Evolutionary conservation across 2,329 filamentous ascomycete species (phyloP), one percentile per base, ranked within the genome.

Genomic region (Penicillium sclerotigenum): DNA sequence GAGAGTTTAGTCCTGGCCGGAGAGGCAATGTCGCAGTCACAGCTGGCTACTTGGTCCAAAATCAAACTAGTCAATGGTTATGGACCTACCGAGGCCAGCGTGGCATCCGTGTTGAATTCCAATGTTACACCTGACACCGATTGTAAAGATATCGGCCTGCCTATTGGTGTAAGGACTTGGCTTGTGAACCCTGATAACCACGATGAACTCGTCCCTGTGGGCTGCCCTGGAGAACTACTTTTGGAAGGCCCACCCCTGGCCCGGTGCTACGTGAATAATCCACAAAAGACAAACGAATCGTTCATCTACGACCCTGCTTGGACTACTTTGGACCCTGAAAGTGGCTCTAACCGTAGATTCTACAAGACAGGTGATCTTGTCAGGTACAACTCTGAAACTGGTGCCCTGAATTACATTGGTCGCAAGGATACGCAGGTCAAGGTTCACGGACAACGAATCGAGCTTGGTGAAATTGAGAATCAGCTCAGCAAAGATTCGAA

Each of bases 361-460:
- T 76, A 76, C 59, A 74, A 75, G 58, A 76, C 74, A 11, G 74
- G 74, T 8, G 74, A 76, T 57, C 52, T 76, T 48, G 73, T 72
- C 52, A 66, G 72, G 31, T 74, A 73, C 46, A 75, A 73, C 41
- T 70, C 69, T 0, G 68, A 73, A 24, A 56, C 59, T 37, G 73
- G 73, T 26, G 68, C 71, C 3, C 59, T 75, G n/a, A 69, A 66
- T 13, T 75, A 72, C 58, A 56, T 86, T 37, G 85, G 85, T 16
- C 79, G 87, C 47, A 86, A 85, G 61, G 87, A 89, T 63, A 81
- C 81, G n/a, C 86, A 87, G 68, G 81, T 87, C 52, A 89, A 90
- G 71, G 73, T 89, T 28, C 78, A 80, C 11, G 89, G 88, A 26
- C 86, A 83, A 60, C 76, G 86, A 52, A 81, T 87, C 49, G 88